These are phyloP conservation scores for Lagenidium giganteum DNA, from an alignment of 352 stramenopile species.

Conservation along the genomic window DNA sequence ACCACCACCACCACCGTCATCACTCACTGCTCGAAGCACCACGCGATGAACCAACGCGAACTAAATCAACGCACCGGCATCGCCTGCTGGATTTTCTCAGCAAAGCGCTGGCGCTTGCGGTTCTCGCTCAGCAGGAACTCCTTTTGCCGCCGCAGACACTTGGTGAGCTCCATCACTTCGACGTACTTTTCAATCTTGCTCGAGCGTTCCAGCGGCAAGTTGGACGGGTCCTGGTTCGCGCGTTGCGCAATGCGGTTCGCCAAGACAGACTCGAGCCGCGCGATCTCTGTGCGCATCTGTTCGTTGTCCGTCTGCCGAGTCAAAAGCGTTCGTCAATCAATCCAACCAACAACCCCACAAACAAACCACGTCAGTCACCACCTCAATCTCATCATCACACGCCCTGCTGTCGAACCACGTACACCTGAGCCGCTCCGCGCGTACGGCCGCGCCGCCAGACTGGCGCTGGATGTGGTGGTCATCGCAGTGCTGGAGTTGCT, in stretches of 20 bases:
- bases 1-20: conserved; percentile 2
- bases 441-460: conserved; percentile 50
- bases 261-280: conserved; percentile 70
- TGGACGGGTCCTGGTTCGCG: conserved; percentile 64
- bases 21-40: neutral
- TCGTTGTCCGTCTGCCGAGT: conserved; percentile 56
- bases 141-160: conserved; percentile 81
- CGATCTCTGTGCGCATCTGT: conserved; percentile 74
- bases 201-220: conserved; percentile 67
- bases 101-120: conserved; percentile 80
- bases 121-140: conserved; percentile 85
- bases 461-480: neutral
- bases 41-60: too few relatives aligned
- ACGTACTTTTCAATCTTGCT: conserved; percentile 87
- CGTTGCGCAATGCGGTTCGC: conserved; percentile 63
- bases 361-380: too few relatives aligned
- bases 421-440: conserved; percentile 46
- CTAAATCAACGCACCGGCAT: conserved; percentile 49
- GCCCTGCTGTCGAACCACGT: conserved; percentile 8
- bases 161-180: conserved; percentile 84
- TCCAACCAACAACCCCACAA: neutral
- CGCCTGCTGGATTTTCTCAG: conserved; percentile 82
- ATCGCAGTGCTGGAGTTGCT: neutral
- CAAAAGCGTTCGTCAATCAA: too few relatives aligned
- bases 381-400: too few relatives aligned